These are phyloP conservation scores for Magnusiomyces sp. DNA, from an alignment of 1,139 yeast genomes.

Conservation along the genomic window DNA sequence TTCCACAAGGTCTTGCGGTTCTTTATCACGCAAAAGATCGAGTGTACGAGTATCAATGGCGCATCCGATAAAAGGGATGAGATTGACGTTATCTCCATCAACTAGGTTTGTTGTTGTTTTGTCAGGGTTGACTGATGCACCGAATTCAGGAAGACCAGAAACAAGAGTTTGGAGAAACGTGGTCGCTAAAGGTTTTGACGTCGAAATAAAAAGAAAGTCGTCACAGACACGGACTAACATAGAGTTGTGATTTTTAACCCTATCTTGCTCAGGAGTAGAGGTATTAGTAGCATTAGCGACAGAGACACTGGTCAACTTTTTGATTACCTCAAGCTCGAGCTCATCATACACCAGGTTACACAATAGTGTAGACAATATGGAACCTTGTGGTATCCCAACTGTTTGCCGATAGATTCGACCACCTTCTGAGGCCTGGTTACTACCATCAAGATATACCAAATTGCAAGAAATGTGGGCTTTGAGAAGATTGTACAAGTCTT, in stretches of 20 bases:
- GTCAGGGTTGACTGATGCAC: constrained; percentile 48
- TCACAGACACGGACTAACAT: constrained; percentile 65
- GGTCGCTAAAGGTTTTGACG: constrained; percentile 27
- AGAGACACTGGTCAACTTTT: too few relatives aligned
- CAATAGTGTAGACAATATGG: constrained; percentile 63
- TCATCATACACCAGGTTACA: constrained; percentile 70
- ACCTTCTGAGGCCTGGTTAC: constrained; percentile 13
- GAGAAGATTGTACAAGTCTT: constrained; percentile 20
- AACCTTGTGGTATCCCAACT: constrained; percentile 81
- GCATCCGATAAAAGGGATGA: constrained; percentile 14
- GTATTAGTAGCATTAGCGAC: too few relatives aligned
- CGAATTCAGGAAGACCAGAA: constrained; percentile 44
- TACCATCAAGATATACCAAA: constrained; percentile 30
- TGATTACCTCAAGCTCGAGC: constrained; percentile 39
- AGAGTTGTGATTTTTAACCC: constrained; percentile 24
- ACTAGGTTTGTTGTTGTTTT: constrained; percentile 39
- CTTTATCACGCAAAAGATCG: constrained; percentile 6
- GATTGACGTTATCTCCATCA: not conserved
- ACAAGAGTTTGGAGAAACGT: constrained; percentile 27
- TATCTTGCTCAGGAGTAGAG: too few relatives aligned
- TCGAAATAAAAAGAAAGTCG: constrained; percentile 68
- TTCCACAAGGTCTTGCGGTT: not conserved
- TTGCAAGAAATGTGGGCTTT: constrained; percentile 37
- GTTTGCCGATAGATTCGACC: constrained; percentile 37
- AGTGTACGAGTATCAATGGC: constrained; percentile 11